Evolutionary conservation across 1,284 basidiomycete species (phyloP).

Genomic region (Cutaneotrichosporon spelunceum): DNA sequence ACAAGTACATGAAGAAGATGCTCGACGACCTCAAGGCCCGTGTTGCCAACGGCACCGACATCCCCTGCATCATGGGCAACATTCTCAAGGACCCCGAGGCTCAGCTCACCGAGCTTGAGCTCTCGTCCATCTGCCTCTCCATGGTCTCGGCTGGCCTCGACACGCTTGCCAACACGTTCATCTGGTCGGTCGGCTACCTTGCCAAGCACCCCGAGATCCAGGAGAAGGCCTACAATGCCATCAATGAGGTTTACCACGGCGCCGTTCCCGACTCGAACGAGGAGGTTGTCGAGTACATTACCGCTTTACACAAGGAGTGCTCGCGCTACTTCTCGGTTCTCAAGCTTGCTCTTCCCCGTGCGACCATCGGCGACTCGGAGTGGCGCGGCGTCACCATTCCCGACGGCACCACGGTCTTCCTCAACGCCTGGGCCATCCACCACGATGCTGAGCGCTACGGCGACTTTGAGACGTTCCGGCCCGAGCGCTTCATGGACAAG

Average conservation of each 20-base stretch:
- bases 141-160: slow-evolving; percentile 28
- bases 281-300: slow-evolving; percentile 23
- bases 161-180: slow-evolving; percentile 26
- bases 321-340: slow-evolving; percentile 26
- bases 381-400: slow-evolving; percentile 39
- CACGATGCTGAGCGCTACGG: slow-evolving; percentile 27
- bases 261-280: slow-evolving; percentile 19
- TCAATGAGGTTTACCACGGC: slow-evolving; percentile 16
- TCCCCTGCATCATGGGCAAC: slow-evolving; percentile 24
- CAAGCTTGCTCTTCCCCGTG: slow-evolving; percentile 26
- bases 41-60: slow-evolving; percentile 21
- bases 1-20: slow-evolving; percentile 23
- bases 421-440: slow-evolving; percentile 43
- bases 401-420: slow-evolving; percentile 37
- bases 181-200: slow-evolving; percentile 25
- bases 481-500: slow-evolving; percentile 25
- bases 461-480: slow-evolving; percentile 23
- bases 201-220: slow-evolving; percentile 24
- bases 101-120: slow-evolving; percentile 21
- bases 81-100: slow-evolving; percentile 27
- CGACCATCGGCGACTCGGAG: slow-evolving; percentile 21
- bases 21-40: slow-evolving; percentile 24
- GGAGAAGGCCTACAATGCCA: slow-evolving; percentile 23
- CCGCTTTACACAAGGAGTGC: slow-evolving; percentile 20
- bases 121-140: slow-evolving; percentile 26